phyloP scores from a whole-genome alignment of 2,329 filamentous ascomycete species.

The Xylaria hypoxylon region DNA sequence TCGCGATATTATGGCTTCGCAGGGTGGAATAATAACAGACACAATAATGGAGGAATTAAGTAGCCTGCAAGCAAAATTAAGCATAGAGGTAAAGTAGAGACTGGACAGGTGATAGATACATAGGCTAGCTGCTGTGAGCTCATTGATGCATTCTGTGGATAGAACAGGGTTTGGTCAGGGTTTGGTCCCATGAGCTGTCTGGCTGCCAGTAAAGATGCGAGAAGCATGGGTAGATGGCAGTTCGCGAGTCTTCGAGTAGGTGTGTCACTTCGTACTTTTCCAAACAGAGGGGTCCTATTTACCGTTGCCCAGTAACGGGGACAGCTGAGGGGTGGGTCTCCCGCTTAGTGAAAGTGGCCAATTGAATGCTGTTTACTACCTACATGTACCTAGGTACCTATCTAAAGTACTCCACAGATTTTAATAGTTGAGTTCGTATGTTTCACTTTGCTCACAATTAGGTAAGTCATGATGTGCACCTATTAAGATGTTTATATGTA shows the following conservation, averaged over 20 bases:
- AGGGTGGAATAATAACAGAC: slow-evolving; percentile 23
- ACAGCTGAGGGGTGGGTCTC: slow-evolving; percentile 16
- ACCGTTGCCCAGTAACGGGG: slow-evolving; percentile 47
- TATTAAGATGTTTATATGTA: too few species aligned
- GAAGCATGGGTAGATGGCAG: slow-evolving; percentile 17
- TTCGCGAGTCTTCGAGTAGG: slow-evolving; percentile 19
- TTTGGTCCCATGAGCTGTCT: slow-evolving; percentile 16
- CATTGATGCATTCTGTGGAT: slow-evolving; percentile 22
- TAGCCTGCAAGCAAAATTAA: slow-evolving; percentile 6
- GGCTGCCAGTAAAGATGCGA: slow-evolving; percentile 26
- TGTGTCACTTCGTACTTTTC: slow-evolving; percentile 35
- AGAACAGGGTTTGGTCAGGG: slow-evolving; percentile 27
- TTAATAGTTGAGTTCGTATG: not conserved
- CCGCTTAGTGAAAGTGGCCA: not conserved
- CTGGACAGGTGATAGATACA: not conserved
- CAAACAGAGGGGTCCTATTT: slow-evolving; percentile 42
- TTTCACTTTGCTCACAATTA: not conserved
- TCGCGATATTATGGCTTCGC: slow-evolving; percentile 24
- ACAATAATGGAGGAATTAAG: slow-evolving; percentile 5
- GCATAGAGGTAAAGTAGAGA: slow-evolving; percentile 9
- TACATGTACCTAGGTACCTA: too few species aligned
- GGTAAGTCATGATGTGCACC: not conserved
- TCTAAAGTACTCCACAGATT: not conserved
- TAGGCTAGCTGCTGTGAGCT: slow-evolving; percentile 19
- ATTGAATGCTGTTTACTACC: too few species aligned